These are phyloP conservation scores for Globisporangium cederbergense DNA, from an alignment of 352 stramenopile genomes.

Conservation along the genomic window DNA sequence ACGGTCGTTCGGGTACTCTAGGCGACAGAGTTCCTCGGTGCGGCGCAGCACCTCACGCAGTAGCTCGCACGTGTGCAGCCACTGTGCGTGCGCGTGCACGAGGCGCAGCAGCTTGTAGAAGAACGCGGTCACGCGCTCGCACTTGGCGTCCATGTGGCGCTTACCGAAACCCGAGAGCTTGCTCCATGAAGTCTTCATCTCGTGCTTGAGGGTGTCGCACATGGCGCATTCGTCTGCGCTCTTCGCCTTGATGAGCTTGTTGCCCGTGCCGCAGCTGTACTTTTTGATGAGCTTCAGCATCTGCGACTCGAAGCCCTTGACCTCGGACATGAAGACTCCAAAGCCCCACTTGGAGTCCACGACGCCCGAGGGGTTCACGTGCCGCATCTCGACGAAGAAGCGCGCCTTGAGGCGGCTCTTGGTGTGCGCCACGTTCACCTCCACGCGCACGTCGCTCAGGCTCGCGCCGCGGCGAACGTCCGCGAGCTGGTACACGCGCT, in stretches of 20 bases:
- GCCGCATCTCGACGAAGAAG: constrained; percentile 57
- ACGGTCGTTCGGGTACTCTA: constrained; percentile 51
- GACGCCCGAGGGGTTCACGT: constrained; percentile 3
- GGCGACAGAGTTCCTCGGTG: constrained; percentile 38
- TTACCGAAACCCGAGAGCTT: constrained; percentile 41
- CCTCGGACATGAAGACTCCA: constrained; percentile 28
- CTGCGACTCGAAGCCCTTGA: constrained; percentile 36
- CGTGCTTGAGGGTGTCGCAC: constrained; percentile 38
- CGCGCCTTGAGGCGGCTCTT: constrained; percentile 33
- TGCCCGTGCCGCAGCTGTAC: constrained; percentile 14
- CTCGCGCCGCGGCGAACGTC: constrained; percentile 59
- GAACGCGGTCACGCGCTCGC: constrained; percentile 36
- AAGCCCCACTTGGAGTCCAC: constrained; percentile 21
- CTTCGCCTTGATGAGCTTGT: constrained; percentile 10
- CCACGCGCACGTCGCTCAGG: constrained; percentile 41
- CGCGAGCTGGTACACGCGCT: constrained; percentile 38
- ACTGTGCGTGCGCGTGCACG: constrained; percentile 34
- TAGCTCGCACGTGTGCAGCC: constrained; percentile 41
- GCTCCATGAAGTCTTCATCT: constrained; percentile 35
- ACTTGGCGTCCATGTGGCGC: constrained; percentile 48
- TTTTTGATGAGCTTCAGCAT: constrained; percentile 36
- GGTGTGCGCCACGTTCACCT: constrained; percentile 49
- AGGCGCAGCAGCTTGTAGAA: constrained; percentile 45
- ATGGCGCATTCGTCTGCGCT: constrained; percentile 28
- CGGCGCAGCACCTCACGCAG: constrained; percentile 50